Percentiles rank a stretch among this genome's conserved stretches.
phyloP scores from a whole-genome alignment of 1,284 basidiomycete species.

The Tremellales sp. region DNA sequence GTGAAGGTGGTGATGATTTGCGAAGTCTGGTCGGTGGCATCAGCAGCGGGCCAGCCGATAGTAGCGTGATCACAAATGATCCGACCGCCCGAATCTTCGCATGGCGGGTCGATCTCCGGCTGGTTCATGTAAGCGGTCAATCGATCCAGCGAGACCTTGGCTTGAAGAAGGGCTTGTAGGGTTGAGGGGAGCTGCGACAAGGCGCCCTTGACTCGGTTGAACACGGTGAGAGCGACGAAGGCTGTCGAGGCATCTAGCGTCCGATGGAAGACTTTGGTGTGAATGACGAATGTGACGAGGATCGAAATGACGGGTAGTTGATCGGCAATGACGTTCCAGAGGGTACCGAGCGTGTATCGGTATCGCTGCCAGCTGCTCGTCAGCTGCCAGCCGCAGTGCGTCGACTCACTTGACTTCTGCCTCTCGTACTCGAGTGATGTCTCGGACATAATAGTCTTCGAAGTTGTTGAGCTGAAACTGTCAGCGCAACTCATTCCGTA shows the following conservation, averaged over 20 bases:
- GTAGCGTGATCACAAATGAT: conserved; percentile 32
- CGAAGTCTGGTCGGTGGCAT: conserved; percentile 1
- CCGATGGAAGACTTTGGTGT: conserved; percentile 38
- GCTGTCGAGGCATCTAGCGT: conserved; percentile 40
- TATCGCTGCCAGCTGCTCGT: conserved; percentile 40
- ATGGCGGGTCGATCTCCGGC: conserved; percentile 28
- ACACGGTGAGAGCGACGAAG: conserved; percentile 41
- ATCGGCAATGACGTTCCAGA: conserved; percentile 45
- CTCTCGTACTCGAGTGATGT: conserved; percentile 30
- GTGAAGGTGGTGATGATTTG: conserved; percentile 17
- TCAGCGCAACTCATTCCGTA: neutral
- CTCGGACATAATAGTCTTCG: conserved; percentile 33
- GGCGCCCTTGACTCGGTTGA: conserved; percentile 33
- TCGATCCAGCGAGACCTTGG: conserved; percentile 39
- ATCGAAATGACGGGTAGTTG: conserved; percentile 35
- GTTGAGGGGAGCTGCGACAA: conserved; percentile 28
- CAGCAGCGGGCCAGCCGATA: conserved; percentile 35
- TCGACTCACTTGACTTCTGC: conserved; percentile 33
- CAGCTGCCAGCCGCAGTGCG: neutral
- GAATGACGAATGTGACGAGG: conserved; percentile 38
- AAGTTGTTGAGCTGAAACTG: conserved; percentile 41
- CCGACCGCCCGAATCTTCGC: conserved; percentile 8
- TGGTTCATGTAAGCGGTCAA: conserved; percentile 34
- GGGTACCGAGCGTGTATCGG: conserved; percentile 46
- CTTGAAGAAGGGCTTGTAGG: conserved; percentile 27